Evolutionary conservation across 2,329 filamentous ascomycete genomes (phyloP), one percentile per base, ranked within the genome.

Genomic region (Epichloe gansuensis): DNA sequence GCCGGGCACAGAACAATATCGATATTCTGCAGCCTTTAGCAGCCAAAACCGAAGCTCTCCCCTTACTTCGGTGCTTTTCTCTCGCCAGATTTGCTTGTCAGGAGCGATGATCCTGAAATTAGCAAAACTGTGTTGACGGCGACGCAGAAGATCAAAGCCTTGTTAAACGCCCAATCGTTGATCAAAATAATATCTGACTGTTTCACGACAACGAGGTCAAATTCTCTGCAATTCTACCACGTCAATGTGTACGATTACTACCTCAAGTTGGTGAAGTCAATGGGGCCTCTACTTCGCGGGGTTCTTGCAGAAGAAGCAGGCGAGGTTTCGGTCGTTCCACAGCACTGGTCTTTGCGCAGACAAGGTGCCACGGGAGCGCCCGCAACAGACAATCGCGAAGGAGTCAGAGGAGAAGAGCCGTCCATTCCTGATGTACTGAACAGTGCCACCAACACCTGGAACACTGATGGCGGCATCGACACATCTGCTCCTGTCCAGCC

Each of bases 181-280:
- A 81, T 90, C 41, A 84, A 83, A 59, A 82, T 88, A 23, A 75
- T 94, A 37, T 83, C 82, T 37, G 79, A 86, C 53, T 84, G 86
- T 54, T 95, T 88, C 64, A 83, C 80, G 62, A 81, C 81, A 53
- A 78, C 80, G 51, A 78, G 88, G 53, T 79, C 83, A 28, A 75
- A 80, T 50, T 72, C 72, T 9, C 78, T 81, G 34, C 78, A 85
- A 11, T 86, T 96, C 61, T 82, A 80, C 52, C 78, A 82, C 28
- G 78, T 94, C 59, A 95, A 95, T 62, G 77, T 95, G 23, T 88
- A 84, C 35, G 91, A 97, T 65, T 84, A 88, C 65, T 95, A 95
- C 64, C 74, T 81, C 45, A 70, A 75, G n/a, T 72, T 96, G 39
- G 77, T 95, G 25, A 78, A 81, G 56, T 82, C 82, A 28, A 76